Base-by-base conservation (phyloP, 106 monocot species). In the Amphibolis antarctica region DNA sequence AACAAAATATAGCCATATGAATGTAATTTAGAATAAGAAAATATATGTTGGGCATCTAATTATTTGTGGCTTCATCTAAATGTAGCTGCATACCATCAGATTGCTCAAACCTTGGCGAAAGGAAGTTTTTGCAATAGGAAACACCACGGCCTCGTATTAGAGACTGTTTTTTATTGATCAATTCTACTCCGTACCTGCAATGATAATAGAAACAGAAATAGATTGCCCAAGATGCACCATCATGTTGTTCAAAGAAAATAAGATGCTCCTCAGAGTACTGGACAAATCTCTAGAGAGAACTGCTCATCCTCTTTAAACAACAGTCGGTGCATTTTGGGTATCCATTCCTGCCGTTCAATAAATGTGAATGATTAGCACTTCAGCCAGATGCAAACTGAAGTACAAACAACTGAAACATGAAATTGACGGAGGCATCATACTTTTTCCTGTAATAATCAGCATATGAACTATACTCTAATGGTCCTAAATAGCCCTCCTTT, bases 111-210 rank as follows among this genome's bases (percentile, higher is more conserved):
- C 96, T 84, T 47, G 90, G 90, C 28, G 96, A 98, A 14, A 98
- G 86, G 20, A 84, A 86, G 79, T 98, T 98, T 65, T 98, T 98
- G 86, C 96, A 98, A 78, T 98, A 90, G 43, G 96, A 98, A 60
- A 98, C 90, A 70, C 96, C 96, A 20, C 96, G 84, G 59, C 79
- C 96, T 66, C 90, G 79, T 72, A 98, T 82, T 29, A 98, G 82
- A 75, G 96, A 90, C 52, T 98, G 96, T 62, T 80, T 87, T 76
- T 90, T 98, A 68, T 85, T 78, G 26, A 90, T 76, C 53, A 98
- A 73, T 44, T 98, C 82, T 25, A 98, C 96, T 43, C 96, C 96
- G 66, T 98, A 98, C 63, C 96, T 98, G 69, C 5, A 72, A 80
- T 26, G 48, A n/a, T 53, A 44, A 48, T 6, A 22, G 28, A 53